phyloP scores from a whole-genome alignment of 768 basidiomycete species.

The Daedalea quercina region DNA sequence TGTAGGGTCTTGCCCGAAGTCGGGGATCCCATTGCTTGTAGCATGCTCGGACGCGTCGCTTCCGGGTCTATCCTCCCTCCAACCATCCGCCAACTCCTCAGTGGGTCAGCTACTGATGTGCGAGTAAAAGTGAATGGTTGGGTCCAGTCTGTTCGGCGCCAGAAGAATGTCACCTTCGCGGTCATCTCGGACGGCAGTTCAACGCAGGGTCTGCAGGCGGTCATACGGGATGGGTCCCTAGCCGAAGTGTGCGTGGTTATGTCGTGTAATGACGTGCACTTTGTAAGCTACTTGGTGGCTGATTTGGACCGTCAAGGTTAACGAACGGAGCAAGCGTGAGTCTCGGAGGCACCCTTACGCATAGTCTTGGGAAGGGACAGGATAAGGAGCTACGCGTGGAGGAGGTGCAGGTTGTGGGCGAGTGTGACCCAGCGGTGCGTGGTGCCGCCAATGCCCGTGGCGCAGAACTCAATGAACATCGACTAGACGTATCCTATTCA shows the following conservation, averaged over 20 bases:
- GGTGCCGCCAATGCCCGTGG: not conserved
- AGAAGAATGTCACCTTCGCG: constrained; percentile 86
- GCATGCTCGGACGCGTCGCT: not conserved
- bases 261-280: not conserved
- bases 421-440: constrained; percentile 50
- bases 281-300: not conserved
- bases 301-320: constrained; percentile 26
- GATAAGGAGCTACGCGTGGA: constrained; percentile 44
- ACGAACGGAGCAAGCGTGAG: constrained; percentile 52
- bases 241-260: constrained; percentile 25
- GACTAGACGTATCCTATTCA: constrained; percentile 82
- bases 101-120: constrained; percentile 1
- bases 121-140: constrained; percentile 60
- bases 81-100: constrained; percentile 31
- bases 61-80: constrained; percentile 18
- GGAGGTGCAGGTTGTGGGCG: constrained; percentile 44
- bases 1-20: not conserved
- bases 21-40: not conserved
- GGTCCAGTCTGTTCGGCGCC: constrained; percentile 79
- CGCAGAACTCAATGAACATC: not conserved
- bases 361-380: constrained; percentile 46
- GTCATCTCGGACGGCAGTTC: constrained; percentile 79
- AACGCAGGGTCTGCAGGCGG: constrained; percentile 66
- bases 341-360: constrained; percentile 37
- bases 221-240: constrained; percentile 43